phyloP scores from a whole-genome alignment of 345 rosid genomes.

The Gynandropsis gynandra region DNA sequence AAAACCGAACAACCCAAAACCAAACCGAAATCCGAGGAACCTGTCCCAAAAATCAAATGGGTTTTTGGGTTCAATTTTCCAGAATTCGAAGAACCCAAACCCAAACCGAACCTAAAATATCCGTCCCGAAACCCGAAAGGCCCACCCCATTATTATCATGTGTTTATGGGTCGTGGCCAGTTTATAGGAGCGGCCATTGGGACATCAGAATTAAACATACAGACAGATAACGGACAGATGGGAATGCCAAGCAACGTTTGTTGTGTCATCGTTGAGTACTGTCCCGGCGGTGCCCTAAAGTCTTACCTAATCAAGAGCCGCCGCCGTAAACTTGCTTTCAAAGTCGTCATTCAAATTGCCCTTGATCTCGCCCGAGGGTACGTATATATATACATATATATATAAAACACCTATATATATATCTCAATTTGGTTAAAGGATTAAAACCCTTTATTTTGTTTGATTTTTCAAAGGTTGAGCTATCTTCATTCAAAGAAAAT shows the following conservation, averaged over 20 bases:
- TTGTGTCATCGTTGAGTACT: slow-evolving; percentile 92
- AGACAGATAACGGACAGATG: slow-evolving; percentile 68
- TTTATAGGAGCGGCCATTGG: slow-evolving; percentile 94
- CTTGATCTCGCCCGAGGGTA: slow-evolving; percentile 97
- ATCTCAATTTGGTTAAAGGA: no score
- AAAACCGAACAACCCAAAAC: no score
- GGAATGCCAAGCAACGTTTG: slow-evolving; percentile 83
- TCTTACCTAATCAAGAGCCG: slow-evolving; percentile 84
- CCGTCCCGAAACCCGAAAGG: no score
- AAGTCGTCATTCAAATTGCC: slow-evolving; percentile 83
- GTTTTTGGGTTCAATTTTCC: no score
- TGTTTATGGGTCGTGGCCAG: slow-evolving; percentile 20
- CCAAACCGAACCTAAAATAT: no score
- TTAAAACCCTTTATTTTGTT: no score
- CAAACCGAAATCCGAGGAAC: no score
- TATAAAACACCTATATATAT: no score
- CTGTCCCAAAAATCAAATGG: no score
- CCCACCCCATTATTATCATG: no score
- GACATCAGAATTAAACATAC: slow-evolving; percentile 67
- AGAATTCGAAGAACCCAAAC: no score
- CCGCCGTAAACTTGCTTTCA: slow-evolving; percentile 85
- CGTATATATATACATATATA: neutral
- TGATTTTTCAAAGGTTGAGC: slow-evolving; percentile 48
- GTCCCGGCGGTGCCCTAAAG: slow-evolving; percentile 89
- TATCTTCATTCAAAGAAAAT: slow-evolving; percentile 87